Conservation (phyloP, 257 asterid genomes). For the Solanum stenotomum region DNA sequence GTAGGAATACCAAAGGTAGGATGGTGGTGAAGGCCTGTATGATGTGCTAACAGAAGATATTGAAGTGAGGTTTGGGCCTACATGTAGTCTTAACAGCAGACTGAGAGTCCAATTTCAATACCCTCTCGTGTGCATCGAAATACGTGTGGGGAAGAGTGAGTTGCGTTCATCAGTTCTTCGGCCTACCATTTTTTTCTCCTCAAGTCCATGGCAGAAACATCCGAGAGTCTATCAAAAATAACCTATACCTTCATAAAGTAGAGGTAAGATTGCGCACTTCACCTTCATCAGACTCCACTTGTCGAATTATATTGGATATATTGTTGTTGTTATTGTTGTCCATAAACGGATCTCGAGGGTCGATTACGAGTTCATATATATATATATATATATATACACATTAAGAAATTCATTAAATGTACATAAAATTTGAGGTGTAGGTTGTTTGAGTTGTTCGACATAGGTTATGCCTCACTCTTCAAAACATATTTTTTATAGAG, state of each 20-base stretch:
- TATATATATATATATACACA: not conserved
- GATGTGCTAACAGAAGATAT: not conserved
- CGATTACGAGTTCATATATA: not conserved
- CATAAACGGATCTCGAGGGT: not conserved
- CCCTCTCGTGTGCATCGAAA: not conserved
- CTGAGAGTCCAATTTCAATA: not conserved
- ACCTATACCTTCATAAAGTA: not conserved
- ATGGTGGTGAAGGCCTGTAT: not conserved
- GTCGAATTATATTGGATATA: fast-evolving
- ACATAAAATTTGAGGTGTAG: not conserved
- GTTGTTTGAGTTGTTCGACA: too few relatives aligned
- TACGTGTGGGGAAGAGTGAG: not conserved
- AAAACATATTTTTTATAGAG: too few relatives aligned
- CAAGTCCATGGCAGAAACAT: not conserved
- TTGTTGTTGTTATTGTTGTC: not conserved
- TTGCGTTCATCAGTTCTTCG: not conserved
- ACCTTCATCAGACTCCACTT: not conserved
- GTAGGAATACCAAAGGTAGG: not conserved
- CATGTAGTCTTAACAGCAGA: not conserved
- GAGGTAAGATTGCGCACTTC: not conserved
- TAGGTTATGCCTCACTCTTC: too few relatives aligned
- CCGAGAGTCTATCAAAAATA: not conserved
- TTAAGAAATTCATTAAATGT: too few relatives aligned
- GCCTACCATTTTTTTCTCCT: not conserved
- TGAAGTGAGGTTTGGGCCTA: not conserved